Evolutionary conservation across 2,329 filamentous ascomycete genomes (phyloP).

Genomic region (Fusarium verticillioides): DNA sequence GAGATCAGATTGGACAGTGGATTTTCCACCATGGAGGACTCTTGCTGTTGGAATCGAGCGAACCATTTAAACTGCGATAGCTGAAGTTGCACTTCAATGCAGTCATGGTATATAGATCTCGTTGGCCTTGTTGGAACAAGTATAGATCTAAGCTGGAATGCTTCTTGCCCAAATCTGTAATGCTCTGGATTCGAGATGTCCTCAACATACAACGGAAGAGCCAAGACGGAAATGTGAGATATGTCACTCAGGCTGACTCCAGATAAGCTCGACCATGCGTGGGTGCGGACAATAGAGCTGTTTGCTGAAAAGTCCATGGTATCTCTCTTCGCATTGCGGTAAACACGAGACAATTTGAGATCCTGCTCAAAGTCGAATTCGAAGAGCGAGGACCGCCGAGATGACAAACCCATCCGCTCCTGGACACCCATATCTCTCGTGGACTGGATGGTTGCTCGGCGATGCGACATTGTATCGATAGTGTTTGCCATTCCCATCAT

Average conservation of each 20-base stretch:
- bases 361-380: neutral
- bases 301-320: neutral
- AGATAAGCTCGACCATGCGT: neutral
- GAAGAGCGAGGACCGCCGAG: neutral
- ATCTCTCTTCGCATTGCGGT: neutral
- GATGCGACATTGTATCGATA: neutral
- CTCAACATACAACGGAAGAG: neutral
- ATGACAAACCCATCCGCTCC: rapidly evolving
- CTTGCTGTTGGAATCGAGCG: rapidly evolving
- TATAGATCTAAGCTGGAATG: rapidly evolving
- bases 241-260: neutral
- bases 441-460: neutral
- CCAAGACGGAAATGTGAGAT: neutral
- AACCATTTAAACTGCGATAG: neutral
- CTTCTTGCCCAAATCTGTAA: rapidly evolving
- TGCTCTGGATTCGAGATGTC: neutral
- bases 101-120: neutral
- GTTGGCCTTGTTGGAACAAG: neutral
- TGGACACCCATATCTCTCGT: rapidly evolving
- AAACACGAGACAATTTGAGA: neutral
- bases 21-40: rapidly evolving
- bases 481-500: rapidly evolving
- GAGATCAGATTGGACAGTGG: rapidly evolving
- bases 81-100: neutral
- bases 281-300: neutral